Evolutionary conservation across 495 filamentous ascomycete genomes (phyloP), one percentile per base, ranked within the genome.

Genomic region (Hypoxylon trugodes): DNA sequence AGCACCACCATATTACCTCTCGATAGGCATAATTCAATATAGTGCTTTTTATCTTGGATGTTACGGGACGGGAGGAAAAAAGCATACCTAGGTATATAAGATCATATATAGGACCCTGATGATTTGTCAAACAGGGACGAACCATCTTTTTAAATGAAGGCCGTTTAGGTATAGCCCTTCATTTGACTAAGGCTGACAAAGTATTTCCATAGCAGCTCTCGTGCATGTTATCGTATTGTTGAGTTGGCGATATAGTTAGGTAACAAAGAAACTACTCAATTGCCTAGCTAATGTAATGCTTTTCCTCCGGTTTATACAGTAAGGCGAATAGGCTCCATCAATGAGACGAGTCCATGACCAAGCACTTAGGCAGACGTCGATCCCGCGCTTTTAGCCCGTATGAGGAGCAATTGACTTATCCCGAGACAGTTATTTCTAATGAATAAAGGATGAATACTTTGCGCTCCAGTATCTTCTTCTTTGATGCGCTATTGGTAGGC

Each of bases 111-210:
- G 35, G 46, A 37, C 37, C 55, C 30, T 22, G 40, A 24, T 58
- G 41, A 61, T 61, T 61, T 61, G 57, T 61, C 45, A 57, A 57
- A 40, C 1, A 16, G 9, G 15, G 25, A 30, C 26, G 41, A 58
- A 35, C 51, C 42, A 51, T 49, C 48, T 51, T 21, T 36, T n/a
- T 42, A 19, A 3, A 61, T 30, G 37, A 40, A 59, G 19, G 36
- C 43, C 24, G 18, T 45, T 26, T 19, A 26, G 25, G 32, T 41
- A 36, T 25, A 40, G n/a, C n/a, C n/a, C n/a, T n/a, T n/a, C 19
- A 53, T 66, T 57, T 61, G 57, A 61, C 45, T 66, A 61, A 61
- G 63, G 53, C 52, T 42, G 52, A 57, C 26, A 38, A 52, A n/a
- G n/a, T n/a, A n/a, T n/a, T n/a, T n/a, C n/a, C n/a, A n/a, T n/a